These are phyloP conservation scores for Hypoxylon subgilvum DNA, from an alignment of 495 filamentous ascomycete species.

Conservation along the genomic window DNA sequence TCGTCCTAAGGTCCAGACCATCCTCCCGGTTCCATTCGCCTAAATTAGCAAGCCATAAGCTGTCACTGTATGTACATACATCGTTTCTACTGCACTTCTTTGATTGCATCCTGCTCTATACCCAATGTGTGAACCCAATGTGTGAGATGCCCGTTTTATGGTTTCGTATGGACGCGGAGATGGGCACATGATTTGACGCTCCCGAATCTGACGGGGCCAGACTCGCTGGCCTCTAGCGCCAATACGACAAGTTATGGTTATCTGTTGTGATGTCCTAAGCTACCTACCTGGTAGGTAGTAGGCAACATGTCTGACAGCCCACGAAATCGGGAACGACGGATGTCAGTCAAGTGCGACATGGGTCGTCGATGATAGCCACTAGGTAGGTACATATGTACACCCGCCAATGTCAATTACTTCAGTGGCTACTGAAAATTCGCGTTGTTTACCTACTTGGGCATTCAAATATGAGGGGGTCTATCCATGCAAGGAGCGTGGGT, in stretches of 20 bases:
- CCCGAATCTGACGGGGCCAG: constrained; percentile 14
- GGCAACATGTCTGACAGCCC: constrained; percentile 8
- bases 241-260: constrained; percentile 18
- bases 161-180: constrained; percentile 14
- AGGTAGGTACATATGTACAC: too few relatives aligned
- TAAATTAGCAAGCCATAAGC: too few relatives aligned
- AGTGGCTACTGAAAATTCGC: too few relatives aligned
- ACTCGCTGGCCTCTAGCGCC: constrained; percentile 1
- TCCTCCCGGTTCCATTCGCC: constrained; percentile 9
- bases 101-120: constrained; percentile 5
- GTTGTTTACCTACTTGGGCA: too few relatives aligned
- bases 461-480: too few relatives aligned
- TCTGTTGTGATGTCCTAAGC: neutral
- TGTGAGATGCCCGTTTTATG: neutral
- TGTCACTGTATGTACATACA: too few relatives aligned
- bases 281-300: neutral
- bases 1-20: constrained; percentile 20
- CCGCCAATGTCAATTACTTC: neutral
- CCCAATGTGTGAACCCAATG: neutral
- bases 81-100: neutral
- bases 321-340: constrained; percentile 9
- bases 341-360: constrained; percentile 6
- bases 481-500: too few relatives aligned
- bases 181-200: constrained; percentile 17
- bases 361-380: neutral